A percentile compares a stretch with the other conserved stretches of the same genome.
Conservation (phyloP, 2,329 filamentous ascomycete species). For the Fusarium cicatricum region DNA sequence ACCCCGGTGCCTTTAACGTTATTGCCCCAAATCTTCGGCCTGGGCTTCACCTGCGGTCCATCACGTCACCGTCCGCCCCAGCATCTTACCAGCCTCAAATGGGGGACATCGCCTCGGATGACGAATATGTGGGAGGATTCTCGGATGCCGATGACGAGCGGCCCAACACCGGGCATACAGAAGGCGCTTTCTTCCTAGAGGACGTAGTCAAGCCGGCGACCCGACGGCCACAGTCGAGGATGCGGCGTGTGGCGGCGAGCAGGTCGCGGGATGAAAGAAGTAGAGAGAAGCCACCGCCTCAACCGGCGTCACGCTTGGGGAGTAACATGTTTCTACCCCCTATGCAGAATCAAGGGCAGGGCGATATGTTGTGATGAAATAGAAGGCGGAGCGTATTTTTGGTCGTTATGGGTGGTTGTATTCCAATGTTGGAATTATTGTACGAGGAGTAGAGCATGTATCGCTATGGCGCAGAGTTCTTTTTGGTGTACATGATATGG, state of each 20-base stretch:
- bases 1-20: slow-evolving; percentile 64
- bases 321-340: slow-evolving; percentile 46
- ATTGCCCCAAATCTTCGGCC: slow-evolving; percentile 60
- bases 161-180: slow-evolving; percentile 50
- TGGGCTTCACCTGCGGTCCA: slow-evolving; percentile 78
- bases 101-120: slow-evolving; percentile 74
- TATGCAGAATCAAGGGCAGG: slow-evolving; percentile 46
- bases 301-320: slow-evolving; percentile 53
- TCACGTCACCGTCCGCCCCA: slow-evolving; percentile 79
- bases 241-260: slow-evolving; percentile 44
- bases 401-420: slow-evolving; percentile 5
- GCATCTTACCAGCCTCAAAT: slow-evolving; percentile 63
- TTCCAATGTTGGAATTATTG: slow-evolving; percentile 16
- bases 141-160: slow-evolving; percentile 78
- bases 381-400: neutral
- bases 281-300: slow-evolving; percentile 48
- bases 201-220: slow-evolving; percentile 68
- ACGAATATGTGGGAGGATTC: slow-evolving; percentile 77
- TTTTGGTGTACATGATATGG: neutral
- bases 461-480: slow-evolving; percentile 20
- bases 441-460: slow-evolving; percentile 22
- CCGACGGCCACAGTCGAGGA: slow-evolving; percentile 61
- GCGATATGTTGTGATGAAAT: slow-evolving; percentile 47
- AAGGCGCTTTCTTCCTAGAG: slow-evolving; percentile 64
- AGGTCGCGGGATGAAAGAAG: slow-evolving; percentile 47